A percentile compares a stretch with the other conserved stretches of the same genome.
Conservation (phyloP, 148 eudicot species). For the Diospyros lotus region DNA sequence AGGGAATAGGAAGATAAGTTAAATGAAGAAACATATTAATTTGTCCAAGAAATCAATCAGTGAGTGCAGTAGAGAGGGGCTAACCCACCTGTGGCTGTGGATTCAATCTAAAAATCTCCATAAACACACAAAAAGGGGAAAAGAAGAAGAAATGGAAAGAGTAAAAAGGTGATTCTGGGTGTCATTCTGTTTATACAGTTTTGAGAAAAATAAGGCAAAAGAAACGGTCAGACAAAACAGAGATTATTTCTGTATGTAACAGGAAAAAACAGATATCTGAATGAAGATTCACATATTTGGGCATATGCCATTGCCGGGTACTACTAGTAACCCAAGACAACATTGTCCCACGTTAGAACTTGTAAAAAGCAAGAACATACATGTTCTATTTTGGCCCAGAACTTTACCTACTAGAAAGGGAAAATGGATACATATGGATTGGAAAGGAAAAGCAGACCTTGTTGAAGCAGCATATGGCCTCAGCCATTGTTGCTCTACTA, state of each 20-base stretch:
- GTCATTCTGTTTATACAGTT: constrained; percentile 3
- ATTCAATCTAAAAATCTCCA: constrained; percentile 23
- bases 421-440: neutral
- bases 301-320: neutral
- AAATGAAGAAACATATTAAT: no score
- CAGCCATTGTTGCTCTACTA: constrained; percentile 13
- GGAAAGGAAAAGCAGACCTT: constrained; percentile 26
- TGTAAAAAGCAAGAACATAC: neutral
- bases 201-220: constrained; percentile 28
- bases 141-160: neutral
- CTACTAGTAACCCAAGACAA: neutral
- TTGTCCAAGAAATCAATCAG: neutral
- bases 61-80: neutral
- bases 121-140: neutral
- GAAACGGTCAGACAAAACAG: constrained; percentile 27
- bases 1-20: no score
- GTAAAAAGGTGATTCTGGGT: constrained; percentile 2
- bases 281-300: neutral
- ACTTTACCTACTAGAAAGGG: no score
- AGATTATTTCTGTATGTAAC: neutral
- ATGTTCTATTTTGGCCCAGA: neutral
- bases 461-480: constrained; percentile 26
- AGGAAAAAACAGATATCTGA: constrained; percentile 6
- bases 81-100: constrained; percentile 8
- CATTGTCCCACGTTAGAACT: neutral